A percentile compares a stretch with the other conserved stretches of the same genome.
Evolutionary conservation across 371 early-diverging fungal genomes (phyloP).

Genomic region (Mucor indicus): DNA sequence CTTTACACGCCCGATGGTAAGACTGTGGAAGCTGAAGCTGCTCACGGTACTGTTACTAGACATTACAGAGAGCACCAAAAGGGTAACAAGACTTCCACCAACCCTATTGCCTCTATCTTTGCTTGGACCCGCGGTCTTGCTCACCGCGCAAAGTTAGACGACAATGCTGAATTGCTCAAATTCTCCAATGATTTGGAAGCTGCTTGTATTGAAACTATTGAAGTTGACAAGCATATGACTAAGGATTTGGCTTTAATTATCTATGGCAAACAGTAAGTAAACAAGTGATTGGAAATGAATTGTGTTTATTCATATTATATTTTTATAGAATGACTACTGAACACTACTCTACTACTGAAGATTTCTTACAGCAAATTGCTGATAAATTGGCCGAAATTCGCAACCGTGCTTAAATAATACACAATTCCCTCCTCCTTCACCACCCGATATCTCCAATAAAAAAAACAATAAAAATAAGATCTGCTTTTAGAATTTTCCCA

Average conservation of each 20-base stretch:
- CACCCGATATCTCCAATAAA: no score
- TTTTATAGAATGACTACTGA: conserved; percentile 54
- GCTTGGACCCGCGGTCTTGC: conserved; percentile 97
- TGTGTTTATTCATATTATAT: no score
- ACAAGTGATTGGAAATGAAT: no score
- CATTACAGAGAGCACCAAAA: conserved; percentile 97
- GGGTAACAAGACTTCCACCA: conserved; percentile 87
- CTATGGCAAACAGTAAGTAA: conserved; percentile 77
- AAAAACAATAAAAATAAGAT: no score
- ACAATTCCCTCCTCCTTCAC: no score
- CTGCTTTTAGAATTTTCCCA: no score
- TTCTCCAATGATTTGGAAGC: conserved; percentile 83
- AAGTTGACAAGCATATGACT: conserved; percentile 87
- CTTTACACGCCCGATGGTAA: conserved; percentile 93
- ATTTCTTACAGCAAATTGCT: conserved; percentile 76
- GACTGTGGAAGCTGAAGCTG: conserved; percentile 95
- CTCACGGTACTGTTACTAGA: conserved; percentile 96
- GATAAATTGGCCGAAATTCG: conserved; percentile 62
- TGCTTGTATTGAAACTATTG: conserved; percentile 89
- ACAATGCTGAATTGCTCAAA: conserved; percentile 66
- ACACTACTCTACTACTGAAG: conserved; percentile 78
- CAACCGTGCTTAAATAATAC: conserved; percentile 28
- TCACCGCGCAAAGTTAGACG: conserved; percentile 94
- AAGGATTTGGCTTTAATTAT: conserved; percentile 95
- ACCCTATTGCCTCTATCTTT: conserved; percentile 97